Percentiles rank a stretch among this genome's conserved stretches.
Conservation (phyloP, 257 asterid species). For the Lavandula angustifolia region DNA sequence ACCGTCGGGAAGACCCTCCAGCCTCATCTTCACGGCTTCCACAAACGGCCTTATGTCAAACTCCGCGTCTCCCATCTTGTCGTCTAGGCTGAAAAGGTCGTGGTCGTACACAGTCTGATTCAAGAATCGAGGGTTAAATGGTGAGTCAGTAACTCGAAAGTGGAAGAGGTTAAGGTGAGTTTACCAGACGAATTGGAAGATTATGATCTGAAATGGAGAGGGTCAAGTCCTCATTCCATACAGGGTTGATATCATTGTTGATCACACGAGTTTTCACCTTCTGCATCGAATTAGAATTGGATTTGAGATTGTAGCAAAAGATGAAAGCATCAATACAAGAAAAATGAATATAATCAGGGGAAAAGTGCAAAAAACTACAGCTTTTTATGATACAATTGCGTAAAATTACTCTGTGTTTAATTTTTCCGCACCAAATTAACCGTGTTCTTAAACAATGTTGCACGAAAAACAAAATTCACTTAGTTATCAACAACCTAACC, state of each 20-base stretch:
- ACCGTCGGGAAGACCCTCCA: slow-evolving; percentile 45
- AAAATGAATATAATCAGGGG: neutral
- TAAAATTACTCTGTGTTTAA: too few species aligned
- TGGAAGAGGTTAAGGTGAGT: neutral
- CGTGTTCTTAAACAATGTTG: too few species aligned
- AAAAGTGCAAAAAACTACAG: too few species aligned
- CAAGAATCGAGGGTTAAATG: too few species aligned
- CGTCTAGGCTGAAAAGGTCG: slow-evolving; percentile 65
- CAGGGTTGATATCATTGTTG: slow-evolving; percentile 76
- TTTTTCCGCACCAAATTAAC: too few species aligned
- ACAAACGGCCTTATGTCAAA: slow-evolving; percentile 50
- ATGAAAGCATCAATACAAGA: neutral
- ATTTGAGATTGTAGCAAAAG: neutral
- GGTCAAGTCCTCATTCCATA: slow-evolving; percentile 87
- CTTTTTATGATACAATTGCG: too few species aligned
- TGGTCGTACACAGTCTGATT: slow-evolving; percentile 66
- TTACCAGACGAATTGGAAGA: slow-evolving; percentile 63
- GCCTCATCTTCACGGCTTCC: slow-evolving; percentile 48
- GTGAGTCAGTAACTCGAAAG: too few species aligned
- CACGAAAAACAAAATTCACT: too few species aligned
- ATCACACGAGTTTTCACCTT: slow-evolving; percentile 81
- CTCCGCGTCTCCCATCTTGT: slow-evolving; percentile 71
- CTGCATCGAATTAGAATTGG: slow-evolving; percentile 43
- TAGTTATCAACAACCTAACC: neutral
- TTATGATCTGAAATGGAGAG: slow-evolving; percentile 62